Evolutionary conservation across 2,329 filamentous ascomycete species (phyloP), one percentile per base, ranked within the genome.

Genomic region (Claviceps cyperi): DNA sequence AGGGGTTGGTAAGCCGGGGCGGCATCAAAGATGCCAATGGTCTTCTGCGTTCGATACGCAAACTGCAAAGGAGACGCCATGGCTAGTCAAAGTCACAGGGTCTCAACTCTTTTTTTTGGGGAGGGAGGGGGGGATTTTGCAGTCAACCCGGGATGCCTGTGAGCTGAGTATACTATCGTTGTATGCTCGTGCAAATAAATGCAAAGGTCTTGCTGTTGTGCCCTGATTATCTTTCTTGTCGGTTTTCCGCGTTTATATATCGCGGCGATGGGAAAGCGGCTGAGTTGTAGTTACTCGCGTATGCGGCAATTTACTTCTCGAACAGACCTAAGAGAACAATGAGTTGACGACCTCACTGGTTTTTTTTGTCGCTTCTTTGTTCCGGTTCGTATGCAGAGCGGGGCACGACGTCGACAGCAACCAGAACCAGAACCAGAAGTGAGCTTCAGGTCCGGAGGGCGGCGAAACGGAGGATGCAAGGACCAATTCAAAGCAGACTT

Each of bases 1-100:
- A 97, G 77, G 64, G 83, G 73, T 68, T 86, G 79, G 72, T 98
- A 98, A 64, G 84, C 79, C 54, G 92, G 92, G 58, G 83, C 86
- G 62, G 89, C 88, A 74, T 97, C 86, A 71, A 94, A 81, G 69
- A 97, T 76, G 63, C 90, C 90, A 74, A 98, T 90, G 69, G 83
- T 84, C 81, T 96, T 97, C 71, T 90, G 85, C 69, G 92, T 96
- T 73, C 92, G 88, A 78, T 86, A 95, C 71, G 88, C 87, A 81
- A 96, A 86, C 81, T 96, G 91, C 73, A 91, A 84, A 64, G 86
- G 82, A 76, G 77, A 83, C 68, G 87, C 86, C 89, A 95, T 96
- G 80, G 82, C 86, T 89, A 89, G 80, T 82, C 65, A 88, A 89
- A 89, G 84, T 76, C 84, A 88, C 85, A 85, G 82, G 55, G 55